Conservation (phyloP, 495 filamentous ascomycete species). For the Aspergillus kassunensis region DNA sequence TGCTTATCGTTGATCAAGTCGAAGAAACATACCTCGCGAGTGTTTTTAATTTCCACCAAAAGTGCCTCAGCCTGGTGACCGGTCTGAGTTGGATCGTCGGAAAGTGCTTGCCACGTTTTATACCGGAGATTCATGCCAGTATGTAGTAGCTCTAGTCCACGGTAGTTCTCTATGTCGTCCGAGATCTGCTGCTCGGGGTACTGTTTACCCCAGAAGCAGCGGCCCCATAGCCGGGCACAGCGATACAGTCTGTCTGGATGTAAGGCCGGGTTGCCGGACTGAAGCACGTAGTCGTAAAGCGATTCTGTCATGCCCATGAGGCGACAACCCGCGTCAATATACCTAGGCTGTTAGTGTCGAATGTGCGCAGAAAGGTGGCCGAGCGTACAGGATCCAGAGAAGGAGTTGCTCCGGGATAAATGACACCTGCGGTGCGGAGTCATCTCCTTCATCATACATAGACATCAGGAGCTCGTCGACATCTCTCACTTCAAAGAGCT, state of each 20-base stretch:
- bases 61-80: constrained; percentile 29
- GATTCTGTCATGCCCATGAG: constrained; percentile 36
- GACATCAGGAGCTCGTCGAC: constrained; percentile 32
- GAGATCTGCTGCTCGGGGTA: constrained; percentile 45
- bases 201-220: constrained; percentile 41
- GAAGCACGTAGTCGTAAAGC: constrained; percentile 33
- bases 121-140: constrained; percentile 33
- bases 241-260: constrained; percentile 39
- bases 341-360: constrained; percentile 23
- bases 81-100: constrained; percentile 27
- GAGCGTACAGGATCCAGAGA: constrained; percentile 37
- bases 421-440: constrained; percentile 22
- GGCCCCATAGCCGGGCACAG: constrained; percentile 39
- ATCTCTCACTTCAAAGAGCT: constrained; percentile 34
- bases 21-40: constrained; percentile 29
- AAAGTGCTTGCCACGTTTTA: constrained; percentile 35
- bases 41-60: constrained; percentile 30
- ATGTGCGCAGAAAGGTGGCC: not conserved
- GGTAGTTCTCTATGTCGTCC: constrained; percentile 49
- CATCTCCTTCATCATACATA: constrained; percentile 19
- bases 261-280: constrained; percentile 34
- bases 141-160: constrained; percentile 38
- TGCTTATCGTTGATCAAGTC: not conserved
- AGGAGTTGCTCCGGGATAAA: constrained; percentile 41
- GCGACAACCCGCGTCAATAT: constrained; percentile 35